phyloP scores from a whole-genome alignment of 441 rosid genomes.

The Mallotus repandus region DNA sequence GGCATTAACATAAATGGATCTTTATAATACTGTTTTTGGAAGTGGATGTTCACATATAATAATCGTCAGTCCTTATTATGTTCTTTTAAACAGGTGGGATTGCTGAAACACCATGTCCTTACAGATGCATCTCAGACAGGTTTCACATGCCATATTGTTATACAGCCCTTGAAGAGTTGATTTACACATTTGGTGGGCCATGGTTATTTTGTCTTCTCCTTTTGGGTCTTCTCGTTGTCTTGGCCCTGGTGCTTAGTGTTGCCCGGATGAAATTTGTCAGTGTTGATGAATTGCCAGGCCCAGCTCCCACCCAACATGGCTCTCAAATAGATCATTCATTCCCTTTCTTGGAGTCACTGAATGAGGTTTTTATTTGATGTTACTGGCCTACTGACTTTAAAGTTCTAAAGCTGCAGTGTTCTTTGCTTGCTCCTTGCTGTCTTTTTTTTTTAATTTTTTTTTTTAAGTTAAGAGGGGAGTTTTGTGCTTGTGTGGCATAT shows the following conservation, averaged over 20 bases:
- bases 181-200: slow-evolving; percentile 99
- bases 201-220: slow-evolving; percentile 96
- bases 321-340: slow-evolving; percentile 96
- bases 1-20: slow-evolving; percentile 3
- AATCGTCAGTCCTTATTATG: background rate
- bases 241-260: slow-evolving; percentile 96
- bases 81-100: slow-evolving; percentile 73
- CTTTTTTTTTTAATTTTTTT: background rate
- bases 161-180: slow-evolving; percentile 97
- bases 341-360: slow-evolving; percentile 96
- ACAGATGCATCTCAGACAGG: slow-evolving; percentile 85
- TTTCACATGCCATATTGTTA: slow-evolving; percentile 97
- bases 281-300: slow-evolving; percentile 92
- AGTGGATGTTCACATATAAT: background rate
- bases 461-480: background rate
- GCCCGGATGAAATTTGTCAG: slow-evolving; percentile 98
- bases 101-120: slow-evolving; percentile 92
- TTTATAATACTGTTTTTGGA: background rate
- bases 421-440: background rate
- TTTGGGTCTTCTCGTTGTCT: slow-evolving; percentile 80
- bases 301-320: slow-evolving; percentile 92
- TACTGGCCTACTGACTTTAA: slow-evolving; percentile 12
- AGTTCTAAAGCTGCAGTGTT: slow-evolving; percentile 3
- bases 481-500: background rate
- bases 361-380: slow-evolving; percentile 64